Percentiles rank a stretch among this genome's conserved stretches.
Conservation (phyloP, 441 rosid species). For the Adansonia gregorii region DNA sequence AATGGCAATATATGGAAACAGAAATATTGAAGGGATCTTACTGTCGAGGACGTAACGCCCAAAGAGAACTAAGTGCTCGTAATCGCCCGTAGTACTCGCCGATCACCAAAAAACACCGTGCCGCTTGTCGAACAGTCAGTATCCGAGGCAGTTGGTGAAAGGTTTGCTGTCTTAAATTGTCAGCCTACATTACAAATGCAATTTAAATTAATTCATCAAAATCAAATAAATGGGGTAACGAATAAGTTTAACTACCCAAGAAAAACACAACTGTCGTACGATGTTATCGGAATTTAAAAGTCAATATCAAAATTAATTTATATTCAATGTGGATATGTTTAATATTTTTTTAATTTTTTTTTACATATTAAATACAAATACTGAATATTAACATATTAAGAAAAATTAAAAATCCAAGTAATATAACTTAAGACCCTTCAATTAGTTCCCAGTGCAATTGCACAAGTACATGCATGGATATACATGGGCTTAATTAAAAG, state of each 20-base stretch:
- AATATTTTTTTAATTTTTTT: too few relatives aligned
- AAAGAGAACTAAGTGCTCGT: conserved; percentile 67
- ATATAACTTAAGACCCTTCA: too few relatives aligned
- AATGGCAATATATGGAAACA: neutral
- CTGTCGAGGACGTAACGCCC: conserved; percentile 78
- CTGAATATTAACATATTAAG: too few relatives aligned
- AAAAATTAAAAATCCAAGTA: too few relatives aligned
- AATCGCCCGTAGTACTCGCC: conserved; percentile 68
- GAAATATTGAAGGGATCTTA: conserved; percentile 32
- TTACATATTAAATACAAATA: too few relatives aligned
- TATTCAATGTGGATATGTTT: too few relatives aligned
- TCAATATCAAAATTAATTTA: too few relatives aligned
- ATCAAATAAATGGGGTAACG: conserved; percentile 3
- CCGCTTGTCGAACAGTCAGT: conserved; percentile 65
- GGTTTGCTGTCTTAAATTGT: conserved; percentile 76
- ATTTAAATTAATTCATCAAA: neutral
- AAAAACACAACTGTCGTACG: neutral
- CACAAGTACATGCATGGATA: too few relatives aligned
- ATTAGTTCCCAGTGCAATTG: too few relatives aligned
- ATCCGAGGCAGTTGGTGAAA: conserved; percentile 64
- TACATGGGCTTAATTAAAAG: too few relatives aligned
- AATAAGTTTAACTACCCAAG: neutral
- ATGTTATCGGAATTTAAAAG: too few relatives aligned
- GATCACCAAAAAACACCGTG: conserved; percentile 65
- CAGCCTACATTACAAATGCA: conserved; percentile 47